phyloP scores from a whole-genome alignment of 164 flowering plant genomes.

The Cinnamomum micranthum region DNA sequence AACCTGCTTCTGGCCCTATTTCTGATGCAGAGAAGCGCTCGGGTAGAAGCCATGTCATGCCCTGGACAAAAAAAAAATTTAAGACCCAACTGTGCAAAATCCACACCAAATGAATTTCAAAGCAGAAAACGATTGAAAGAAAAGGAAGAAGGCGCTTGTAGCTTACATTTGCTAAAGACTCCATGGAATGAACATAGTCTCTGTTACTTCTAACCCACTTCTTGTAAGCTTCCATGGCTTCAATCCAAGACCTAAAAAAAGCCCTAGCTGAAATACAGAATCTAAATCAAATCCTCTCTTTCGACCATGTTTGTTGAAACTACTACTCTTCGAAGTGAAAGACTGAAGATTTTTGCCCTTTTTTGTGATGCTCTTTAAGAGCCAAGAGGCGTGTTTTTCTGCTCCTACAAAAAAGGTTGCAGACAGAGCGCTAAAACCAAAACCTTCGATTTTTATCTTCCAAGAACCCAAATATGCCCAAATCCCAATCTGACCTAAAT shows the following conservation, averaged over 20 bases:
- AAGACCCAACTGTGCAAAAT: conserved; percentile 2
- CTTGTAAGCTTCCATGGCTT: conserved; percentile 83
- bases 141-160: background rate
- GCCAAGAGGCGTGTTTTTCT: too few relatives aligned
- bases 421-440: too few relatives aligned
- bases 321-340: too few relatives aligned
- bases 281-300: too few relatives aligned
- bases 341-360: too few relatives aligned
- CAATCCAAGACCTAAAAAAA: background rate
- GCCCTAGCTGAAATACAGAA: background rate
- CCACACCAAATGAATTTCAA: background rate
- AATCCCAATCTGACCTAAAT: too few relatives aligned
- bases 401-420: too few relatives aligned
- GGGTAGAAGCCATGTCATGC: conserved; percentile 95
- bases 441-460: too few relatives aligned
- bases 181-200: conserved; percentile 83
- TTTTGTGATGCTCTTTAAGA: too few relatives aligned
- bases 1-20: conserved; percentile 99
- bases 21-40: conserved; percentile 88
- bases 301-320: too few relatives aligned
- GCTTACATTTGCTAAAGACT: conserved; percentile 92
- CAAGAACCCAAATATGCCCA: too few relatives aligned
- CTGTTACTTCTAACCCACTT: conserved; percentile 83
- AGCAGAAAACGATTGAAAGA: background rate
- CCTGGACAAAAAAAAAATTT: conserved; percentile 26